phyloP scores from a whole-genome alignment of 225 moss, liverwort and hornwort genomes.

The Lunularia cruciata region DNA sequence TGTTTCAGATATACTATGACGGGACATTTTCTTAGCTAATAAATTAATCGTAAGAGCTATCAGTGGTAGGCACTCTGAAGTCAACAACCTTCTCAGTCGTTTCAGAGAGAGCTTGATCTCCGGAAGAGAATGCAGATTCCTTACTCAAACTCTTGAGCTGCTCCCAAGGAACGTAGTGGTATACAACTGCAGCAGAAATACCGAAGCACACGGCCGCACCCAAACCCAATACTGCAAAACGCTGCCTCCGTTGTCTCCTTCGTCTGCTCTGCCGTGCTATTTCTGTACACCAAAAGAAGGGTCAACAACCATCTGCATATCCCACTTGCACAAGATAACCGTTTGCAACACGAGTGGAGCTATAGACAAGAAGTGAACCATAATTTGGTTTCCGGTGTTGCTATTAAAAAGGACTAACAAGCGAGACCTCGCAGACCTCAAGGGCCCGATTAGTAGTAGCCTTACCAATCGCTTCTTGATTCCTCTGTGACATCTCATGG shows the following conservation, averaged over 20 bases:
- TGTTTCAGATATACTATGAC: neutral
- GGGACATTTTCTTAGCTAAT: neutral
- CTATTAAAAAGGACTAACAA: too few species aligned
- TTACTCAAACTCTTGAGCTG: slow-evolving; percentile 31
- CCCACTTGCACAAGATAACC: too few species aligned
- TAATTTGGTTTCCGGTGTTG: too few species aligned
- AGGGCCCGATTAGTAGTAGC: neutral
- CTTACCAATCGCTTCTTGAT: slow-evolving; percentile 89
- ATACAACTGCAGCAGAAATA: slow-evolving; percentile 60
- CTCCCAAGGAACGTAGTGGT: slow-evolving; percentile 69
- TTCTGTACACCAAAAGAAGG: slow-evolving; percentile 48
- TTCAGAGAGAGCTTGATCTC: slow-evolving; percentile 23
- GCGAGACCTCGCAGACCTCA: too few species aligned
- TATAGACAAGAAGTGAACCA: neutral
- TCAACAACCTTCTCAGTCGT: slow-evolving; percentile 45
- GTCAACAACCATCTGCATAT: neutral
- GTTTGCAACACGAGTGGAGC: neutral
- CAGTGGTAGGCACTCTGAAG: slow-evolving; percentile 26
- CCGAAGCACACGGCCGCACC: slow-evolving; percentile 72
- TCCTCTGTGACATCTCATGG: slow-evolving; percentile 94
- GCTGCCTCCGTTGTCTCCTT: slow-evolving; percentile 57
- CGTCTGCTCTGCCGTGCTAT: slow-evolving; percentile 71
- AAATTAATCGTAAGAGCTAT: slow-evolving; percentile 20
- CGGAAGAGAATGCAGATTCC: slow-evolving; percentile 21
- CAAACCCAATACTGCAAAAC: slow-evolving; percentile 61